Base-by-base conservation (phyloP, 2,329 filamentous ascomycete species). In the Colletotrichum chrysophilum region DNA sequence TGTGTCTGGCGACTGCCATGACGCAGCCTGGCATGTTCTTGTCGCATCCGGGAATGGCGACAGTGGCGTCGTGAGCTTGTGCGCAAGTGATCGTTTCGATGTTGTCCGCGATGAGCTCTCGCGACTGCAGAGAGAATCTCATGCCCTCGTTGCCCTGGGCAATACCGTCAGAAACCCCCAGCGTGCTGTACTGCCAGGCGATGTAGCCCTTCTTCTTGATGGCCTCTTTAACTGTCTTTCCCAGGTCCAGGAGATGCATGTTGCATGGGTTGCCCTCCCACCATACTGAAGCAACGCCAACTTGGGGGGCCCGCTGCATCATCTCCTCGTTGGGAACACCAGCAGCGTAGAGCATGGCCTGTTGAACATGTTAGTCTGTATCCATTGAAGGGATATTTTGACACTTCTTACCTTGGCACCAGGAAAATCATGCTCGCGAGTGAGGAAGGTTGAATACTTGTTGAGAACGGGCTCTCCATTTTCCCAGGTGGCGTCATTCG, bases 231-330 rank as follows among this genome's bases (percentile, higher is more conserved):
- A 97, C 94, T 52, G 95, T 94, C 82, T 95, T 96, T 43, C 94
- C 96, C 77, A 98, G 90, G 78, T 98, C 95, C 75, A 97, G 89
- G 77, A 98, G 43, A 52, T 52, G 43, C 43, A 52, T 52, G 43
- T 98, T 98, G 92, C 96, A 98, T 43, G 96, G 95, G 83, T 98
- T 98, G 30, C 96, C 96, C 85, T 98, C 96, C 96, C 96, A 98
- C 96, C 96, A 98, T 5, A 98, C 95, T 5, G 94, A 95, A 7
- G 96, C 94, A 81, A 98, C 92, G 73, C 96, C 96, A 28, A 98
- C 94, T 78, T 98, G 96, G 12, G 96, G 95, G 68, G 94, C 94
- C 72, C 91, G 96, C 86, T 96, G 96, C 95, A 98, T 98, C 81
- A 93, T 92, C 71, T 97, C 89, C 80, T 92, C 90, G 81, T 95